Evolutionary conservation across 768 basidiomycete species (phyloP), one percentile per base, ranked within the genome.

Genomic region (Phaeotremella fagi): DNA sequence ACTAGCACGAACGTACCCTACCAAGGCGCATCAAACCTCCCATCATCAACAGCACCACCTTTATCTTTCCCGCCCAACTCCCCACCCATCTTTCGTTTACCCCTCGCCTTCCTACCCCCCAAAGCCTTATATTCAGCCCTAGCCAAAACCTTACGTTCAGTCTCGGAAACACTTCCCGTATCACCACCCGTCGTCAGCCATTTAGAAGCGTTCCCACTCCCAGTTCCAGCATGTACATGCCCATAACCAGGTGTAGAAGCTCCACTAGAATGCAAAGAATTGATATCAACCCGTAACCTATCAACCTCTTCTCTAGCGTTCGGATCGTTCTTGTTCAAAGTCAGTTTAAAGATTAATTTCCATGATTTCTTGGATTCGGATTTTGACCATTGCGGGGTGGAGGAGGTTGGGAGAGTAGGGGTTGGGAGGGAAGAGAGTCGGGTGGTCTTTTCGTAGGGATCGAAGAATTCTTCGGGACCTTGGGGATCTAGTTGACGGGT

Each of bases 361-460:
- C 90, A 95, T 60, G 85, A 85, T 75, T 89, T 86, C 71, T 90
- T 95, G n/a, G 88, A 90, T 73, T 95, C 90, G 51, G 85, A 80
- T 68, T 87, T 87, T 7, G 89, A 87, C 90, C 90, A 95, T 73
- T 90, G 90, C 2, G 70, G 72, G 20, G 63, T 63, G 11, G 59
- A 16, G 3, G 64, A 64, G 1, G 59, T 61, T 0, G 73, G 73
- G 15, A 72, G 45, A 3, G 60, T 59, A 20, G 69, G 69, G 9
- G 56, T 57, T 25, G 67, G 61, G 12, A 71, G 63, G 0, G 64
- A 15, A 16, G 73, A 66, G 26, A 74, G 59, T 44, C 62, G 59
- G 24, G 68, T 67, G 11, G 61, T 61, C 41, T 70, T 70, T 48
- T 72, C 71, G 54, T 70, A 74, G 14, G 73, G 73, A 47, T 74